phyloP scores from a whole-genome alignment of 2,329 filamentous ascomycete genomes.

The Colletotrichum spinosum region DNA sequence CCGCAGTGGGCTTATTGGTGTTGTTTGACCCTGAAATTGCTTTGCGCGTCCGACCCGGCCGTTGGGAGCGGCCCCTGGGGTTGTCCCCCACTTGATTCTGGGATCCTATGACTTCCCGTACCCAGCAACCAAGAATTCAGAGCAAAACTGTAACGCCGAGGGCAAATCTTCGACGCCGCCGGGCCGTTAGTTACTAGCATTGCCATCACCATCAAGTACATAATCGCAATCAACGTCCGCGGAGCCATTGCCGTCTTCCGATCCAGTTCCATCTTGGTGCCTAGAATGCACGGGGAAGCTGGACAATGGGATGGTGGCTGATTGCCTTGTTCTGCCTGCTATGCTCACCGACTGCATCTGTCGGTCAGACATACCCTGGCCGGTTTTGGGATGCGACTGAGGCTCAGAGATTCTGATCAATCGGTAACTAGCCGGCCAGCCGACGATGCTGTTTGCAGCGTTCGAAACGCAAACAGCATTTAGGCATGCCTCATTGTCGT shows the following conservation, averaged over 20 bases:
- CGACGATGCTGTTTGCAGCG: conserved; percentile 1
- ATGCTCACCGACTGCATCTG: not conserved
- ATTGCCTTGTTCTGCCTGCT: no score
- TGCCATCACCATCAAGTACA: no score
- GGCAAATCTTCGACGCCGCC: conserved; percentile 7
- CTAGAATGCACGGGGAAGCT: no score
- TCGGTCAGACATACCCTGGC: not conserved
- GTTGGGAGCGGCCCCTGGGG: conserved; percentile 27
- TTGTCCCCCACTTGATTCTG: conserved; percentile 23
- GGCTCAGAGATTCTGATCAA: conserved; percentile 4
- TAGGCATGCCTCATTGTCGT: conserved; percentile 26
- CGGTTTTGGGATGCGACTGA: not conserved
- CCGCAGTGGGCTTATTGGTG: conserved; percentile 22
- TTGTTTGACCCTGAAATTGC: conserved; percentile 36
- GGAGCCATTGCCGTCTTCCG: no score
- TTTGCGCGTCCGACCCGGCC: conserved; percentile 27
- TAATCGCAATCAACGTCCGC: no score
- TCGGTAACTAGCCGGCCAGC: conserved; percentile 19
- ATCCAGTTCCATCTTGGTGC: no score
- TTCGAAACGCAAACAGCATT: conserved; percentile 12
- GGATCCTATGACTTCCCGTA: conserved; percentile 30
- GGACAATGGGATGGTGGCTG: no score
- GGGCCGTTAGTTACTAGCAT: not conserved
- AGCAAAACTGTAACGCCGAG: not conserved
- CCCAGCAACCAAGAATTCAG: conserved; percentile 31